Conservation (phyloP, 306 rosid species). For the Crotalaria pallida region DNA sequence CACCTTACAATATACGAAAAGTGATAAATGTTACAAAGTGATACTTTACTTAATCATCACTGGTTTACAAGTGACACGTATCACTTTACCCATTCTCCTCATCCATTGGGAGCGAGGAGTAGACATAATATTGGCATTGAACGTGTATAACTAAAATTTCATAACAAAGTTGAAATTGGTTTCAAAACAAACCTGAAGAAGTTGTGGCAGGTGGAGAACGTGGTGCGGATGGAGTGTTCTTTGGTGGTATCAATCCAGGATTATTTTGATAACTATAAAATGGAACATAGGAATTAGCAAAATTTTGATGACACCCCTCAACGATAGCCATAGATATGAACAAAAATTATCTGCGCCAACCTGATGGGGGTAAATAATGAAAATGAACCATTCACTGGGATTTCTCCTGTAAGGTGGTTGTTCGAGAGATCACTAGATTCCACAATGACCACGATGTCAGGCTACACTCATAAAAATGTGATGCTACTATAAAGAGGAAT, state of each 20-base stretch:
- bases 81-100: not conserved
- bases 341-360: slow-evolving; percentile 32
- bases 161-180: not conserved
- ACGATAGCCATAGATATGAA: slow-evolving; percentile 2
- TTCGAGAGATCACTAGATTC: slow-evolving; percentile 81
- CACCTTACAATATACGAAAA: too few species aligned
- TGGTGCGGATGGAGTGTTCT: slow-evolving; percentile 38
- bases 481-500: slow-evolving; percentile 2
- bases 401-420: slow-evolving; percentile 50
- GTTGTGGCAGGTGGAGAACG: slow-evolving; percentile 25
- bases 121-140: not conserved
- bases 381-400: slow-evolving; percentile 83
- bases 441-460: slow-evolving; percentile 22
- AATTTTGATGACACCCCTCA: slow-evolving; percentile 1
- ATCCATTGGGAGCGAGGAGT: not conserved
- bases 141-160: too few species aligned
- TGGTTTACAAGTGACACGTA: too few species aligned
- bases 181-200: slow-evolving; percentile 44
- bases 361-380: slow-evolving; percentile 84
- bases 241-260: not conserved
- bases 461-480: slow-evolving; percentile 12
- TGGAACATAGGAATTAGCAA: slow-evolving; percentile 22
- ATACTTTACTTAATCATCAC: too few species aligned
- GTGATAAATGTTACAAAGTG: too few species aligned
- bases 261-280: slow-evolving; percentile 66